These are phyloP conservation scores for Beta corolliflora DNA, from an alignment of 179 eudicot species.

Conservation along the genomic window DNA sequence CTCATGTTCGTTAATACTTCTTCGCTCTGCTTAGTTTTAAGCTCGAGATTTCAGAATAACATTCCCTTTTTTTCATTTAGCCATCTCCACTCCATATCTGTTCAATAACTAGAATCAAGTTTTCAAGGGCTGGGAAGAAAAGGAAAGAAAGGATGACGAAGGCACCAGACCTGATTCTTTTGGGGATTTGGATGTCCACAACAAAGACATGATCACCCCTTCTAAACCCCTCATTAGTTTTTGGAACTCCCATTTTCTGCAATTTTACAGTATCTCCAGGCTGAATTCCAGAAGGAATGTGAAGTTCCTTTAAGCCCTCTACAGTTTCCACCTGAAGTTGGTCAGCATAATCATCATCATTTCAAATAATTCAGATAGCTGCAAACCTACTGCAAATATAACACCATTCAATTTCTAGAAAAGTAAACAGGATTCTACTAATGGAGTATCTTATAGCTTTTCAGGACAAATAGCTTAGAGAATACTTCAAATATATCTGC, in stretches of 20 bases:
- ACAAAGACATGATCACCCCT: constrained; percentile 87
- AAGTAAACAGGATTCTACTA: neutral
- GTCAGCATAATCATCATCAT: constrained; percentile 7
- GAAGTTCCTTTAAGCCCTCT: constrained; percentile 72
- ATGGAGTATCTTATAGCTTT: neutral
- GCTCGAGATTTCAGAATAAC: neutral
- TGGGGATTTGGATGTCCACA: constrained; percentile 75
- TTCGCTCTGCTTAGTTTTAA: neutral
- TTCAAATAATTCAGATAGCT: neutral
- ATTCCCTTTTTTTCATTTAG: neutral
- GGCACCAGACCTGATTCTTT: constrained; percentile 59
- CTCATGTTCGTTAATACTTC: neutral
- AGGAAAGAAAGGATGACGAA: neutral
- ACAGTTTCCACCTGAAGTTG: constrained; percentile 75
- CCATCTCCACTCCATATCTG: neutral
- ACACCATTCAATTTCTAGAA: neutral
- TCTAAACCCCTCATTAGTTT: constrained; percentile 48
- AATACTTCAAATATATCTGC: neutral
- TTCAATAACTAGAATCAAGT: neutral
- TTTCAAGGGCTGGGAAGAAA: neutral
- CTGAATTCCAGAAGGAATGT: constrained; percentile 81
- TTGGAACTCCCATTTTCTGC: constrained; percentile 76
- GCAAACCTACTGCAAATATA: neutral
- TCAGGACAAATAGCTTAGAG: neutral
- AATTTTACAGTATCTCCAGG: constrained; percentile 74